Evolutionary conservation across 1,284 basidiomycete genomes (phyloP), one percentile per base, ranked within the genome.

Genomic region (Peniophora sp.): DNA sequence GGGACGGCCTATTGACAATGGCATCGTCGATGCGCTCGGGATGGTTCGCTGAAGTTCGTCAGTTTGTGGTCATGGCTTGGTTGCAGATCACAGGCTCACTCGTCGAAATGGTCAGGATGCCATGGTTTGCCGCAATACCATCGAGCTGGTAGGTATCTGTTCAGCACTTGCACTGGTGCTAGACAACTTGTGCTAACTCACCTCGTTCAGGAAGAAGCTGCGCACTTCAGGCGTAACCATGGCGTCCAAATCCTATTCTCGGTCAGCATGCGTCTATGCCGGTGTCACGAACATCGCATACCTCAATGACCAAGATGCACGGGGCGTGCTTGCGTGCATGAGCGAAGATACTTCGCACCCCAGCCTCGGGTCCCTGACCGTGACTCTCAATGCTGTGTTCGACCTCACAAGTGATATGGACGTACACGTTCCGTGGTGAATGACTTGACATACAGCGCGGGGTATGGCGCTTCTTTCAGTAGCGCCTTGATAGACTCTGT

Each of bases 131-230:
- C 5, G 59, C 59, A 41, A 73, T 52, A 3, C 71, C 72, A 53
- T 73, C 71, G 10, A 74, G 59, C 55, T n/a, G n/a, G n/a, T n/a
- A n/a, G n/a, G n/a, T n/a, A n/a, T n/a, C n/a, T n/a, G n/a, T n/a
- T n/a, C n/a, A n/a, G n/a, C n/a, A n/a, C n/a, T n/a, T n/a, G n/a
- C n/a, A n/a, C n/a, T n/a, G n/a, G n/a, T n/a, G n/a, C n/a, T n/a
- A n/a, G n/a, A n/a, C n/a, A n/a, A n/a, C n/a, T n/a, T n/a, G n/a
- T n/a, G n/a, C n/a, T n/a, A n/a, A n/a, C n/a, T n/a, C n/a, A n/a
- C n/a, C n/a, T 74, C 69, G 56, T 74, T 74, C 38, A 77, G 63
- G 66, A 77, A 74, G 64, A 70, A 74, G 3, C 68, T 65, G 16
- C 72, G 61, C 39, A 71, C 71, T 24, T 58, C 35, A 41, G 69